Conservation (phyloP, 1,139 yeast genomes). For the Zhuliangozyma parablackwelliae region DNA sequence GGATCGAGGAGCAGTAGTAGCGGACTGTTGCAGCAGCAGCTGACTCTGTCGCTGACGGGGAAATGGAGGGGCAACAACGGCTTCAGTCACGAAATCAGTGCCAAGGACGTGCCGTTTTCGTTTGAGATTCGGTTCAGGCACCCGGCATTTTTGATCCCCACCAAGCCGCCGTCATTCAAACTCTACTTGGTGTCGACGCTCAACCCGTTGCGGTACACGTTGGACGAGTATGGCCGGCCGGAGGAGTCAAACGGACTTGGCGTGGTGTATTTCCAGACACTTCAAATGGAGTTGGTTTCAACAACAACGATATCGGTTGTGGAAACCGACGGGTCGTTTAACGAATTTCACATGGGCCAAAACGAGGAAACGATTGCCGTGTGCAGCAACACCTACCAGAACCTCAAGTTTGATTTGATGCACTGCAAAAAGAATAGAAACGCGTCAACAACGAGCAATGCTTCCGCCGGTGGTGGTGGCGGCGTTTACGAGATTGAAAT, state of each 20-base stretch:
- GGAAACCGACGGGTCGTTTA: conserved; percentile 24
- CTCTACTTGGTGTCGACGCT: conserved; percentile 31
- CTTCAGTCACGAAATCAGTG: conserved; percentile 22
- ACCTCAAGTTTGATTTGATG: conserved; percentile 39
- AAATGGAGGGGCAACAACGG: conserved; percentile 2
- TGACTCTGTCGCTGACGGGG: conserved; percentile 8
- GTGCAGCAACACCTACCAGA: conserved; percentile 30
- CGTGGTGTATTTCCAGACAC: conserved; percentile 35
- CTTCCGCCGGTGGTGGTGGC: conserved; percentile 7
- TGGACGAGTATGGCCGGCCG: conserved; percentile 32
- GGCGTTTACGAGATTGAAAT: conserved; percentile 43
- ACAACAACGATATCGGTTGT: conserved; percentile 32
- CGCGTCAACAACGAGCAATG: conserved; percentile 13
- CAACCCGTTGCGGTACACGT: conserved; percentile 33
- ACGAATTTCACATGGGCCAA: conserved; percentile 27
- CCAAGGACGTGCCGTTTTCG: conserved; percentile 38
- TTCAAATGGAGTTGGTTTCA: conserved; percentile 31
- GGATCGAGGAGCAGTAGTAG: not conserved
- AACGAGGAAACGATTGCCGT: conserved; percentile 24
- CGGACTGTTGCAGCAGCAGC: not conserved
- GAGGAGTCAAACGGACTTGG: conserved; percentile 48
- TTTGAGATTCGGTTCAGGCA: conserved; percentile 46
- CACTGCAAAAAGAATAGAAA: conserved; percentile 27
- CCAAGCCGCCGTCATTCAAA: conserved; percentile 36
- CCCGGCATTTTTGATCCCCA: conserved; percentile 43